Conservation (phyloP, 805 yeast genomes). For the Teunomyces gatunensis region DNA sequence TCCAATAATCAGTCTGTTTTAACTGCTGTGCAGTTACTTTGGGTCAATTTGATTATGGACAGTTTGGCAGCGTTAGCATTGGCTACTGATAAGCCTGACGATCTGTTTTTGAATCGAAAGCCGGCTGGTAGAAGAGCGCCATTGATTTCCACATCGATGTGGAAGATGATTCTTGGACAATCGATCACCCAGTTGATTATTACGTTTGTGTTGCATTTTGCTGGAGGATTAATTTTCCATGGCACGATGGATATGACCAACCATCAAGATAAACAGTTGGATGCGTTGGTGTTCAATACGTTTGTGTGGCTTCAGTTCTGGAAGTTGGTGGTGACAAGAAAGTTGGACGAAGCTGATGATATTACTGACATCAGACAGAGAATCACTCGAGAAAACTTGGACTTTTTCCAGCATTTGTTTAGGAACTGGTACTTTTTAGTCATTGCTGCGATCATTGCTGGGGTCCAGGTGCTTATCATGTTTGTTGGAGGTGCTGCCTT, state of each 20-base stretch:
- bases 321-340: conserved; percentile 86
- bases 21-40: conserved; percentile 93
- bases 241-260: conserved; percentile 34
- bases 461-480: conserved; percentile 87
- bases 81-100: conserved; percentile 96
- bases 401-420: conserved; percentile 78
- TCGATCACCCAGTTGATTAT: conserved; percentile 72
- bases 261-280: conserved; percentile 56
- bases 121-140: conserved; percentile 83
- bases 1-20: conserved; percentile 78
- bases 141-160: conserved; percentile 86
- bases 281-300: conserved; percentile 88
- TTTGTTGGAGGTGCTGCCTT: conserved; percentile 97
- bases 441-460: conserved; percentile 74
- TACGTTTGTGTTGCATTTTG: conserved; percentile 80
- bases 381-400: conserved; percentile 61
- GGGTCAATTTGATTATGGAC: conserved; percentile 99
- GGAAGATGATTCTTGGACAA: conserved; percentile 97
- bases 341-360: conserved; percentile 84
- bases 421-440: conserved; percentile 78
- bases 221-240: conserved; percentile 60
- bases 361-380: conserved; percentile 55
- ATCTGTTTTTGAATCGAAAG: conserved; percentile 67
- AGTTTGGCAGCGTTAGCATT: conserved; percentile 96
- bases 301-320: conserved; percentile 98